Percentiles rank a stretch among this genome's conserved stretches.
Conservation (phyloP, 2,329 filamentous ascomycete genomes). For the Zopfia rhizophila region DNA sequence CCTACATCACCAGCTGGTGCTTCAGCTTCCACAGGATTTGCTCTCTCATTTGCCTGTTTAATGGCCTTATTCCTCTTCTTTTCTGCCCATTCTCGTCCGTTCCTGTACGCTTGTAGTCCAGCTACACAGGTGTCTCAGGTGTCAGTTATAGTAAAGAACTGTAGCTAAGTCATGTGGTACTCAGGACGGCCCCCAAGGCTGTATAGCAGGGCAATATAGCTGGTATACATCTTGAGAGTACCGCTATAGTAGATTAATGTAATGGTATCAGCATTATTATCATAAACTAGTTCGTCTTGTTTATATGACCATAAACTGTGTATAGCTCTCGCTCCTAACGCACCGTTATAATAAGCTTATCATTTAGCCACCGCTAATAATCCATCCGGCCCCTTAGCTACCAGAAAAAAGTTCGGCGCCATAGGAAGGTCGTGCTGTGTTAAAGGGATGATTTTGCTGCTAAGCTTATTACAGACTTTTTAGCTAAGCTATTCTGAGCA, state of each 20-base stretch:
- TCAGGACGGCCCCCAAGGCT: slow-evolving; percentile 43
- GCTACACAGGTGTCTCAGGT: slow-evolving; percentile 19
- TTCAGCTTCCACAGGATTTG: slow-evolving; percentile 17
- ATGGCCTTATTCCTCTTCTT: slow-evolving; percentile 27
- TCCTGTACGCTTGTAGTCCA: slow-evolving; percentile 25
- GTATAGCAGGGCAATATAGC: slow-evolving; percentile 47
- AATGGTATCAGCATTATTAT: slow-evolving; percentile 54
- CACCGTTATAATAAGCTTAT: slow-evolving; percentile 34
- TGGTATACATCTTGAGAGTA: slow-evolving; percentile 52
- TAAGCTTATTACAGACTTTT: slow-evolving; percentile 36
- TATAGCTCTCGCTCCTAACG: slow-evolving; percentile 49
- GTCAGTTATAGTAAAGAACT: slow-evolving; percentile 18
- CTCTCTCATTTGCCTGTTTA: slow-evolving; percentile 26
- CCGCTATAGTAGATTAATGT: slow-evolving; percentile 53
- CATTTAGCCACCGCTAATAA: slow-evolving; percentile 32
- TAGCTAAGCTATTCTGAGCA: slow-evolving; percentile 39
- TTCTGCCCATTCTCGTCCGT: slow-evolving; percentile 25
- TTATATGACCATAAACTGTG: slow-evolving; percentile 52
- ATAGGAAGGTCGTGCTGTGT: slow-evolving; percentile 31
- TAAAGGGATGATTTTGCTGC: slow-evolving; percentile 41
- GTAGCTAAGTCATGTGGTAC: slow-evolving; percentile 55
- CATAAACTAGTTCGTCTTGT: slow-evolving; percentile 44
- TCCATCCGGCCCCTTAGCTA: slow-evolving; percentile 51
- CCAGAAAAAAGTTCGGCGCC: slow-evolving; percentile 51
- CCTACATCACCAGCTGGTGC: slow-evolving; percentile 11